Conservation (phyloP, 192 early-diverging fungal species). For the Gonapodya sp. region DNA sequence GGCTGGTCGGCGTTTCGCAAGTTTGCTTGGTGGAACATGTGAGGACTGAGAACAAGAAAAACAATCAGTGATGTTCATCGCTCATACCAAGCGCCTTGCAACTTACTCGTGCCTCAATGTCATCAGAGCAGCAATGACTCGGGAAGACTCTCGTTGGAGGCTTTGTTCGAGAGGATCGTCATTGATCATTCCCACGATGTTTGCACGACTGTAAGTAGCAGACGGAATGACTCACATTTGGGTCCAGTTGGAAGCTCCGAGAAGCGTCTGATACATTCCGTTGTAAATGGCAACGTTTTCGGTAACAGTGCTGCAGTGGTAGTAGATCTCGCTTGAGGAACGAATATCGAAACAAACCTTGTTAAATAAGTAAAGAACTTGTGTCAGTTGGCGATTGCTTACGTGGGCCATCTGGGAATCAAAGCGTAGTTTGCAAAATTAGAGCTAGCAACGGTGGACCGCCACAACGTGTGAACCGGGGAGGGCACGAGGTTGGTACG, state of each 20-base stretch:
- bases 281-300: neutral
- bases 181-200: too few relatives aligned
- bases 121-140: neutral
- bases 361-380: neutral
- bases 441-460: neutral
- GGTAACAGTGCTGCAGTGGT: neutral
- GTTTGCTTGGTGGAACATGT: constrained; percentile 12
- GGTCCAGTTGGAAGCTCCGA: neutral
- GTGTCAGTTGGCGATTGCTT: neutral
- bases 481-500: neutral
- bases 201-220: neutral
- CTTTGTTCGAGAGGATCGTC: neutral
- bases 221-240: neutral
- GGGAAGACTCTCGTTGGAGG: neutral
- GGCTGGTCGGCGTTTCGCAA: constrained; percentile 10
- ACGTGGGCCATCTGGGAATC: neutral
- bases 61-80: too few relatives aligned
- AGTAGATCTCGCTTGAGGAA: neutral
- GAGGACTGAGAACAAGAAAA: constrained; percentile 6
- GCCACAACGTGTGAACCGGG: neutral
- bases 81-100: too few relatives aligned
- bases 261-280: neutral
- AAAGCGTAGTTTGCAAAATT: neutral
- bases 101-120: neutral
- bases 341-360: neutral